These are phyloP conservation scores for Eucalyptus guilfoylei DNA, from an alignment of 345 rosid species.

Conservation along the genomic window DNA sequence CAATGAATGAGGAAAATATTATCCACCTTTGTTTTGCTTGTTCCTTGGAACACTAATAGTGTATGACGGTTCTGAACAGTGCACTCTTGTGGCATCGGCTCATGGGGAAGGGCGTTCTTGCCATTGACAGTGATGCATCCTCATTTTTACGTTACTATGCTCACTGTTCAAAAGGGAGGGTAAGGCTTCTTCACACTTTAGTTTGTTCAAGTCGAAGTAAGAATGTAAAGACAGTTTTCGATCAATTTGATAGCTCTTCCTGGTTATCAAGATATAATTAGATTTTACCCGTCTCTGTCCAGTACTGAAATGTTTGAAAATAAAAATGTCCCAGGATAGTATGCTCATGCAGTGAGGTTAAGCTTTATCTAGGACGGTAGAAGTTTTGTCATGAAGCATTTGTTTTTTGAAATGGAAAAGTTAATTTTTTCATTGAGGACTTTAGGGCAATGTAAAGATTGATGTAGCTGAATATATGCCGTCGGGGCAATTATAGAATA, in stretches of 20 bases:
- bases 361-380: not conserved
- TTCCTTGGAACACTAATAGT: not conserved
- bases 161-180: constrained; percentile 95
- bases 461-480: not conserved
- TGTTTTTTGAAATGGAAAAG: not conserved
- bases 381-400: not conserved
- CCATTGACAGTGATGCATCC: constrained; percentile 31
- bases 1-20: not conserved
- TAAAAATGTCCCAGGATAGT: not conserved
- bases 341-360: not conserved
- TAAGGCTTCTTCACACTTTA: constrained; percentile 13
- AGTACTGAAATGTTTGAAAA: not conserved
- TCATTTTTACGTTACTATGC: constrained; percentile 66
- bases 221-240: not conserved
- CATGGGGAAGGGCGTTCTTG: constrained; percentile 86
- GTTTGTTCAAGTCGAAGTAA: not conserved
- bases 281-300: not conserved
- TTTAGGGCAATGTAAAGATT: not conserved
- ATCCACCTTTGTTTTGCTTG: not conserved
- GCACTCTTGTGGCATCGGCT: constrained; percentile 96
- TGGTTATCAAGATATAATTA: not conserved
- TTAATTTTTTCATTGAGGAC: not conserved
- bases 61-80: constrained; percentile 14
- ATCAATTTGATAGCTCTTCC: not conserved
- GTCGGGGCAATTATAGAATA: not conserved